A percentile compares a stretch with the other conserved stretches of the same genome.
Evolutionary conservation across 2,329 filamentous ascomycete species (phyloP).

Genomic region (Diplodia mutila): DNA sequence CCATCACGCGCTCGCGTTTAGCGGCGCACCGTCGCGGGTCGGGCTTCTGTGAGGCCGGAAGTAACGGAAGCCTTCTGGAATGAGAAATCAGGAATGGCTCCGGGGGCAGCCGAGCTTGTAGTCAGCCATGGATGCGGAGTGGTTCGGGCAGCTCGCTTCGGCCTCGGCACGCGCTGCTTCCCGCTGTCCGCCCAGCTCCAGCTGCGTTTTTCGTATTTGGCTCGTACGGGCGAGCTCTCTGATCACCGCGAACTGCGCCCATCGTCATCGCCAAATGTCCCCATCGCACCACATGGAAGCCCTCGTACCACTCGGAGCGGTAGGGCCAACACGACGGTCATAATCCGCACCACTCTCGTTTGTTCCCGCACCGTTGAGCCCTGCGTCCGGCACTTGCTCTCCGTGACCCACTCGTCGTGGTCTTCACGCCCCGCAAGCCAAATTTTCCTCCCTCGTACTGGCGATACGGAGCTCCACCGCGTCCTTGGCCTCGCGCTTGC

Average conservation of each 20-base stretch:
- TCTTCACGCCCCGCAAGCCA: too few relatives aligned
- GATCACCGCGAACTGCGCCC: not conserved
- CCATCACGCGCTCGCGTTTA: slow-evolving; percentile 1
- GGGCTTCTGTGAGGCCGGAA: not conserved
- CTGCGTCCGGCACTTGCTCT: too few relatives aligned
- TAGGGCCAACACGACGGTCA: too few relatives aligned
- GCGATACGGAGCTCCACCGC: not conserved
- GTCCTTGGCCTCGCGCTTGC: not conserved
- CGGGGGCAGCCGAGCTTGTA: not conserved
- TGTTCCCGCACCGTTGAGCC: too few relatives aligned
- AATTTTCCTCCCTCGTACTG: not conserved
- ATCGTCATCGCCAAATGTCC: not conserved
- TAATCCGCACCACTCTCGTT: not conserved
- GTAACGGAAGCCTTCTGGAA: slow-evolving; percentile 8
- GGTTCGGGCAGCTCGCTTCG: not conserved
- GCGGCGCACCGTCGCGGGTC: not conserved
- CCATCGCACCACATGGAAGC: not conserved
- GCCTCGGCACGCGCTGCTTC: not conserved
- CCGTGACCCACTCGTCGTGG: too few relatives aligned
- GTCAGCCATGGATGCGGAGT: not conserved
- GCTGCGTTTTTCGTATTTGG: not conserved
- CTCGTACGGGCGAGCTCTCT: not conserved
- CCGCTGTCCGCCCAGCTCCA: too few relatives aligned
- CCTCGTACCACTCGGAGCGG: not conserved
- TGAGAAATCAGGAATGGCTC: not conserved